Base-by-base conservation (phyloP, 2,329 filamentous ascomycete species). In the Penicillium corylophilum region DNA sequence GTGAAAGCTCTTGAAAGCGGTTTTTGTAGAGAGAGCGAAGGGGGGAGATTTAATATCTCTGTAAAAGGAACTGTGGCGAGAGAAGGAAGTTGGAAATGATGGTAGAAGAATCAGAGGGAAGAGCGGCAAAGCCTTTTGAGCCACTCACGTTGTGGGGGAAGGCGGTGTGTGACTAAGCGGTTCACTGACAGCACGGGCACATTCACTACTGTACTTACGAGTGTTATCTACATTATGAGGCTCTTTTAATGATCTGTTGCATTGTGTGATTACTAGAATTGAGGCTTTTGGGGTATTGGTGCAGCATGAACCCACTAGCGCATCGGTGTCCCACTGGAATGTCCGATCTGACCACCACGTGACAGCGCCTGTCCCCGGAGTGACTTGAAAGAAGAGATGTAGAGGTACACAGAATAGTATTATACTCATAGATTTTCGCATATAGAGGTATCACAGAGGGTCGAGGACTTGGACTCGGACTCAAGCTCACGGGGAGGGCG, bases 1-100 rank as follows among this genome's bases (percentile, higher is more conserved):
- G 81, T 69, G 71, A 73, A 74, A 67, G 64, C 63, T 64, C 66
- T 75, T 72, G 71, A 70, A 70, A 71, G 64, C 68, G 64, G 64
- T 65, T 51, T 64, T 62, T 58, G 60, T 62, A 64, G 61, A 66
- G 56, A 59, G 53, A 61, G 52, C 54, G 59, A 54, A 54, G 55
- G 53, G 55, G 51, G 35, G 68, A 72, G 66, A 70, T 60, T 64
- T 50, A 61, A 50, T 56, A 66, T 71, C 67, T 71, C 67, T 66
- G 50, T 39, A 43, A 59, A 64, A 65, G 51, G 64, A 38, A 45
- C 57, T 53, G 57, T 52, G 49, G 51, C 45, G 51, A 46, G 46
- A 40, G 44, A 45, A 47, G 48, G 54, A 40, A 41, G 50, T 49
- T 53, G 54, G 56, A 54, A 53, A 51, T 60, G 64, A 60, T 63